Conservation (phyloP, 352 stramenopile species). For the Nothophytophthora sp. region DNA sequence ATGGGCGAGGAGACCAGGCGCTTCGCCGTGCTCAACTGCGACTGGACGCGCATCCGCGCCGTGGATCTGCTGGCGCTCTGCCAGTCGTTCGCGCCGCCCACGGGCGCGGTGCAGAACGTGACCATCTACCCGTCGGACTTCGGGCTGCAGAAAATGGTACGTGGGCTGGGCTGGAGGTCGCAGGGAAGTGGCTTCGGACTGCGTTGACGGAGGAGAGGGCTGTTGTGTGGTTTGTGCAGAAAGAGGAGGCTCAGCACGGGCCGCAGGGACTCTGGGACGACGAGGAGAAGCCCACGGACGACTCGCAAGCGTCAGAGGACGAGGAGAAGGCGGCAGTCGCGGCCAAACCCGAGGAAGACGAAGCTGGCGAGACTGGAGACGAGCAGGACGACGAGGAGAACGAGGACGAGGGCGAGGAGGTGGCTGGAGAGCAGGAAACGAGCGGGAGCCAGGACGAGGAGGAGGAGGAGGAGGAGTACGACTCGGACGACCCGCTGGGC, state of each 20-base stretch:
- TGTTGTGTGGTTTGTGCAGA: conserved; percentile 32
- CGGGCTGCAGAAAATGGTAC: conserved; percentile 93
- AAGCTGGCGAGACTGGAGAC: conserved; percentile 9
- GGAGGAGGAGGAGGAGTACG: conserved; percentile 48
- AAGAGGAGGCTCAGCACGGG: conserved; percentile 79
- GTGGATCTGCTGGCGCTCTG: conserved; percentile 96
- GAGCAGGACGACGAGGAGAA: conserved; percentile 31
- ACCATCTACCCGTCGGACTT: conserved; percentile 97
- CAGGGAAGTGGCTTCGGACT: neutral
- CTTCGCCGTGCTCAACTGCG: conserved; percentile 95
- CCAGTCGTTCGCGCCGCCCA: conserved; percentile 92
- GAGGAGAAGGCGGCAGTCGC: conserved; percentile 17
- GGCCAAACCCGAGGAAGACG: conserved; percentile 15
- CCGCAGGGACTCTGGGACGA: conserved; percentile 67
- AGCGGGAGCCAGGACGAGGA: conserved; percentile 32
- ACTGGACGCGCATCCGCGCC: conserved; percentile 96
- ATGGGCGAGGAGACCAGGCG: conserved; percentile 84
- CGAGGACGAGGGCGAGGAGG: conserved; percentile 14
- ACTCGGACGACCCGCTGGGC: conserved; percentile 72
- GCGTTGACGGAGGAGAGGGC: too few relatives aligned
- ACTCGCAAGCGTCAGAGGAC: conserved; percentile 20
- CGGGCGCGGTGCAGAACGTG: conserved; percentile 89
- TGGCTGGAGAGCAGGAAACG: too few relatives aligned
- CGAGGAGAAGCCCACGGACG: conserved; percentile 31
- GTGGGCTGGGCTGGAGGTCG: neutral